These are phyloP conservation scores for Aspergillus ruber DNA, from an alignment of 2,329 filamentous ascomycete species.

Conservation along the genomic window DNA sequence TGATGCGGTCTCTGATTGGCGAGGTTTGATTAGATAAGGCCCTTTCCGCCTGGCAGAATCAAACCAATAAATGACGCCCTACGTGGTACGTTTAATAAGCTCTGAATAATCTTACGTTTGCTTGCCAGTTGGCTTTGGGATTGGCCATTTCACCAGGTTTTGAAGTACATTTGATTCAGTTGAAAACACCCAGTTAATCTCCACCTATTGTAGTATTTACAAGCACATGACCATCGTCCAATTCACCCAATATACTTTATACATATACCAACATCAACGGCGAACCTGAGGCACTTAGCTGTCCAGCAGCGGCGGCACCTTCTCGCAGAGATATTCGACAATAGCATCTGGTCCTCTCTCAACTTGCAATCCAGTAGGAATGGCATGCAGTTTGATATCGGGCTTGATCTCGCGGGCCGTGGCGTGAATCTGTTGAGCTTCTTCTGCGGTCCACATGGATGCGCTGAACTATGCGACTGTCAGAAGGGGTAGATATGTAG, in stretches of 20 bases:
- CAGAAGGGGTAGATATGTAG: background rate
- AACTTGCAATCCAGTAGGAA: constrained; percentile 37
- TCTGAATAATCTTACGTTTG: background rate
- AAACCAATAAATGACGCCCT: background rate
- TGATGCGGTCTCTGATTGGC: background rate
- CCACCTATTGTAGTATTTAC: background rate
- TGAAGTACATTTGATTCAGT: no score
- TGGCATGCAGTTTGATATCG: constrained; percentile 37
- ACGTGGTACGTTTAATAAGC: background rate
- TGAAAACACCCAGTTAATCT: no score
- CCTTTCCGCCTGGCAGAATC: no score
- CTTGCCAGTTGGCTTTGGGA: background rate
- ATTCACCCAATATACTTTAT: background rate
- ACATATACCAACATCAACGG: background rate
- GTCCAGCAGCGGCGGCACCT: constrained; percentile 34
- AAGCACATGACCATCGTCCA: background rate
- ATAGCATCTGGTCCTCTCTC: constrained; percentile 38
- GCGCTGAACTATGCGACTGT: constrained; percentile 59
- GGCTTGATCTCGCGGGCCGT: constrained; percentile 33
- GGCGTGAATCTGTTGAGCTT: constrained; percentile 32
- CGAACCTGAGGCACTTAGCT: constrained; percentile 8
- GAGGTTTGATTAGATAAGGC: no score
- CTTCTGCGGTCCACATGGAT: constrained; percentile 50
- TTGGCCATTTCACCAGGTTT: no score
- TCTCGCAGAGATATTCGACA: constrained; percentile 36